Evolutionary conservation across 257 asterid genomes (phyloP).

Genomic region (Oldenlandia corymbosa): DNA sequence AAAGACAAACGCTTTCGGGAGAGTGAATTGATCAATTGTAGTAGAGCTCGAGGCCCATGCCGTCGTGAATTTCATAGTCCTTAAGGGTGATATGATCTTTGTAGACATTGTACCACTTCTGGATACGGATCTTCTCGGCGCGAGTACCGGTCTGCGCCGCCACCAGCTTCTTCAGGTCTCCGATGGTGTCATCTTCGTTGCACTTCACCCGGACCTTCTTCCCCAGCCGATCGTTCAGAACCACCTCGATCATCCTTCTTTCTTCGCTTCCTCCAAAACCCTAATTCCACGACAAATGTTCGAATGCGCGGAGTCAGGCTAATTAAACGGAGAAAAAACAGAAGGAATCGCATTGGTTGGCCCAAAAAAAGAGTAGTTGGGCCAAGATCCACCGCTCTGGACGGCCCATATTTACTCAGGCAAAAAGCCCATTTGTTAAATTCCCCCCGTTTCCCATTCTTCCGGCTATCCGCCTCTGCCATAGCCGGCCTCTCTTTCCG

Average conservation of each 20-base stretch:
- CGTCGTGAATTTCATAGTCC: slow-evolving; percentile 81
- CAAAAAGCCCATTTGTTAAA: too few relatives aligned
- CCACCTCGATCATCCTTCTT: slow-evolving; percentile 62
- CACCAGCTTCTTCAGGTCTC: slow-evolving; percentile 87
- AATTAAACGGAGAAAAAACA: too few relatives aligned
- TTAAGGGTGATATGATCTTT: slow-evolving; percentile 75
- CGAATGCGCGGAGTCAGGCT: too few relatives aligned
- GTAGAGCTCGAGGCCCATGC: slow-evolving; percentile 92
- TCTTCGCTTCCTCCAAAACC: not conserved
- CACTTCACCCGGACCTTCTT: slow-evolving; percentile 90
- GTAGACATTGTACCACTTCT: slow-evolving; percentile 82
- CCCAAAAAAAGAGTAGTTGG: too few relatives aligned
- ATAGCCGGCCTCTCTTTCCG: too few relatives aligned
- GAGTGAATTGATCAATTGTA: slow-evolving; percentile 59
- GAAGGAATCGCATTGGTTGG: too few relatives aligned
- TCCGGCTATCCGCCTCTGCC: too few relatives aligned
- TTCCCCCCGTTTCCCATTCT: too few relatives aligned
- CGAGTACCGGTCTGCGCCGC: slow-evolving; percentile 91
- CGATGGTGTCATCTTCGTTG: slow-evolving; percentile 90
- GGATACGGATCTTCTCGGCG: slow-evolving; percentile 78
- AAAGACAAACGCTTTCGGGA: too few relatives aligned
- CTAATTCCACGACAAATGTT: too few relatives aligned
- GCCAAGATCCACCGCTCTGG: too few relatives aligned
- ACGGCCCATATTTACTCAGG: too few relatives aligned
- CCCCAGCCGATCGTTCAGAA: slow-evolving; percentile 74